Evolutionary conservation across 805 yeast species (phyloP), one percentile per base, ranked within the genome.

Genomic region (Metschnikowia hibisci): DNA sequence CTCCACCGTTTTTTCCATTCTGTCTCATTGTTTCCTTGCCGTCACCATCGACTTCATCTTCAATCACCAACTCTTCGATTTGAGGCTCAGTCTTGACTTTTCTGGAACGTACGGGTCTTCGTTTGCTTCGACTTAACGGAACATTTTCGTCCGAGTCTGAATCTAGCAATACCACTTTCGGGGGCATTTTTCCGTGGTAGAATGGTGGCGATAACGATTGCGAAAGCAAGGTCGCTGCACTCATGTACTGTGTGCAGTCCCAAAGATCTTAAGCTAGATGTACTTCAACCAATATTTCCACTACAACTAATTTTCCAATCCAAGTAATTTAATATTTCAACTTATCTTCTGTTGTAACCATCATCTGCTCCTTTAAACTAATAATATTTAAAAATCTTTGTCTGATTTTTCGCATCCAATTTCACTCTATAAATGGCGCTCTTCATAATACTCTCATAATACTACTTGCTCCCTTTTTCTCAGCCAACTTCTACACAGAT

Each of bases 171-270:
- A 20, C 34, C 40, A 26, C 33, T 29, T 29, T 29, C 14, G 29
- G 32, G n/a, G 32, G 11, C 22, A 10, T 25, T 13, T 8, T 4
- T 8, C 4, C 27, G 4, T 22, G 40, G 14, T n/a, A n/a, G n/a
- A n/a, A n/a, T 20, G 40, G 26, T 9, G 32, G 18, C 15, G 27
- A 37, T 20, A 29, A 28, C 20, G 40, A 37, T 37, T 37, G 40
- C 40, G 40, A 37, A 37, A 37, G 40, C 40, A 28, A 37, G 14
- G 18, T 14, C 25, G n/a, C 16, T 31, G 16, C 15, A 13, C 13
- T 9, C n/a, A 14, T 25, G 20, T n/a, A 18, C 32, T 8, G 10
- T 6, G 18, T 15, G 16, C 12, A 7, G 25, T 13, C 26, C 8
- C 23, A 6, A 20, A 20, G 22, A 20, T 4, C 22, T 20, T 4